A percentile compares a stretch with the other conserved stretches of the same genome.
These are phyloP conservation scores for Lactarius sp. DNA, from an alignment of 768 basidiomycete species.

Conservation along the genomic window DNA sequence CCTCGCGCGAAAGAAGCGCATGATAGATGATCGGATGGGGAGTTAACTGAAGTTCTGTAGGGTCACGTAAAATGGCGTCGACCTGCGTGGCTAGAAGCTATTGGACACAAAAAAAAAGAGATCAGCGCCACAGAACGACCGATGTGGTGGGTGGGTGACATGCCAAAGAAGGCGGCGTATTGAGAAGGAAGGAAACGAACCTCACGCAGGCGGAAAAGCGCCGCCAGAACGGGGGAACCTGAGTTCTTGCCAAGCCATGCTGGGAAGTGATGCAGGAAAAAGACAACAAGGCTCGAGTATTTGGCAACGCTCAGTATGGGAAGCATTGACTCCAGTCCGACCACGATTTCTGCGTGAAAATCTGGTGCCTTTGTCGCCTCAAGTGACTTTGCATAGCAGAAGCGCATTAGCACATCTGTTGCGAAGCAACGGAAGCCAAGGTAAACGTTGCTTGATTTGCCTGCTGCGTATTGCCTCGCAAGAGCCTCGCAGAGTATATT, in stretches of 20 bases:
- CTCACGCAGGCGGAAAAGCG: conserved; percentile 10
- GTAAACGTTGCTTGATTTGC: conserved; percentile 31
- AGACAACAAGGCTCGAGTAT: conserved; percentile 4
- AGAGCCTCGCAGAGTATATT: conserved; percentile 3
- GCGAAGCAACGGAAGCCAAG: conserved; percentile 39
- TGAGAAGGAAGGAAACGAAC: conserved; percentile 9
- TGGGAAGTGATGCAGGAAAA: conserved; percentile 4
- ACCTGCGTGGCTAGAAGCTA: conserved; percentile 26
- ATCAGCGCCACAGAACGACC: conserved; percentile 5
- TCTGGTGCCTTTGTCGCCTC: conserved; percentile 31
- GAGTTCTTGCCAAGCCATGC: conserved; percentile 7
- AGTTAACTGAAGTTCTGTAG: conserved; percentile 27
- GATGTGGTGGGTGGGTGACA: background rate
- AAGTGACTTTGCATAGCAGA: conserved; percentile 36
- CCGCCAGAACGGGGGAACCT: conserved; percentile 6
- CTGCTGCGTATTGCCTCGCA: conserved; percentile 32
- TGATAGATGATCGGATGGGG: conserved; percentile 39
- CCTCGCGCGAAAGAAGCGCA: conserved; percentile 28
- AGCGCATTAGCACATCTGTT: conserved; percentile 39
- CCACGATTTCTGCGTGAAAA: conserved; percentile 34
- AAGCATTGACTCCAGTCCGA: conserved; percentile 21
- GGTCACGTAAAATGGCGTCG: conserved; percentile 27
- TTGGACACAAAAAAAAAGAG: background rate
- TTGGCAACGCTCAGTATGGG: conserved; percentile 14
- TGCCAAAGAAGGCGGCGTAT: conserved; percentile 5